phyloP scores from a whole-genome alignment of 768 basidiomycete species.

The Leccinum subtestaceum region DNA sequence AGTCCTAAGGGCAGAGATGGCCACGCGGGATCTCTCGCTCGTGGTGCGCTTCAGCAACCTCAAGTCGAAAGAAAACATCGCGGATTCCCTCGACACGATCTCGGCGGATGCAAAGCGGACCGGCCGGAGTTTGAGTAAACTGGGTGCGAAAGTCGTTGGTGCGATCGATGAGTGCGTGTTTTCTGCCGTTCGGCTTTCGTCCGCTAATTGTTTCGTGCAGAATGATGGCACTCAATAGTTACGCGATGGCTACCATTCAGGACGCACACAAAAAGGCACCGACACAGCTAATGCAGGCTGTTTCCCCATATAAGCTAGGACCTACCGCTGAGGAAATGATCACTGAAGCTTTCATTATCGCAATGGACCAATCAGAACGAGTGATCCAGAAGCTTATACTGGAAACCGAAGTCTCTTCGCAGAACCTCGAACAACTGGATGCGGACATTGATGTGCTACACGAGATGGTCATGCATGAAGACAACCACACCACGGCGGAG shows the following conservation, averaged over 20 bases:
- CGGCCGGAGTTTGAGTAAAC: conserved; percentile 55
- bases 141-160: conserved; percentile 67
- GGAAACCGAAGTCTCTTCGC: conserved; percentile 59
- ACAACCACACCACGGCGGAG: conserved; percentile 41
- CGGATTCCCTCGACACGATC: conserved; percentile 50
- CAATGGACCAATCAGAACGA: conserved; percentile 57
- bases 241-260: conserved; percentile 60
- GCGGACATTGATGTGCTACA: conserved; percentile 54
- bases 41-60: conserved; percentile 64
- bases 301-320: conserved; percentile 40
- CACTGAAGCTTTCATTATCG: conserved; percentile 51
- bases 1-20: conserved; percentile 77
- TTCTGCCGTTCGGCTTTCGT: neutral
- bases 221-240: conserved; percentile 71
- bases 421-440: conserved; percentile 61
- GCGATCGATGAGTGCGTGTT: conserved; percentile 68
- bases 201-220: conserved; percentile 33
- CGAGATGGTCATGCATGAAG: conserved; percentile 60
- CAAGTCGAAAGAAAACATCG: conserved; percentile 55
- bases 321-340: conserved; percentile 45
- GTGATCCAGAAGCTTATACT: conserved; percentile 56
- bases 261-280: conserved; percentile 29
- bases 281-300: conserved; percentile 30
- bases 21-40: conserved; percentile 62
- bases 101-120: conserved; percentile 59